Conservation (phyloP, 2,329 filamentous ascomycete genomes). For the Trichoderma asperellum region DNA sequence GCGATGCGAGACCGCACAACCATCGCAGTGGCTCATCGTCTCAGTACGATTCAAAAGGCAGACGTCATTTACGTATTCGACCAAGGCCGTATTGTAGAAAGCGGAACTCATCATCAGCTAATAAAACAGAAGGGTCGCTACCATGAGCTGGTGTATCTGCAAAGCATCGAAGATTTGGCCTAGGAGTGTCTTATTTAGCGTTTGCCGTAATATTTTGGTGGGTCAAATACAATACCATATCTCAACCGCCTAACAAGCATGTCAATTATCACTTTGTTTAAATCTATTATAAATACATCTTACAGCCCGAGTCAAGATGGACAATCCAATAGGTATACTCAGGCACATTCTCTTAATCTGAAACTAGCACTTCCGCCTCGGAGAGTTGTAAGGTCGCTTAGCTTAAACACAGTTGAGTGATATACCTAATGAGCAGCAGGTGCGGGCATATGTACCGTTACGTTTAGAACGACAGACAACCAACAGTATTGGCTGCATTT, state of each 20-base stretch:
- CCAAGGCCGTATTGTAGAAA: slow-evolving; percentile 81
- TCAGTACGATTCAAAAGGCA: slow-evolving; percentile 92
- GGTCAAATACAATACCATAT: background rate
- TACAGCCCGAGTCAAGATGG: too few relatives aligned
- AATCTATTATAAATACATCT: too few relatives aligned
- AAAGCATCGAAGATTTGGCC: slow-evolving; percentile 52
- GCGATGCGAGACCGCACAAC: slow-evolving; percentile 27
- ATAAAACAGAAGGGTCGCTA: slow-evolving; percentile 73
- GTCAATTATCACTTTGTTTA: too few relatives aligned
- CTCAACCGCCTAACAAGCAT: too few relatives aligned
- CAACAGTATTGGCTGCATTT: background rate
- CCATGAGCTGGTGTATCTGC: slow-evolving; percentile 77
- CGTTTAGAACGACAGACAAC: background rate
- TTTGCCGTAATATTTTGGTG: background rate
- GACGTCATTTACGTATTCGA: slow-evolving; percentile 98
- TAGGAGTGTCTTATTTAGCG: background rate
- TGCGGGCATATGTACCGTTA: background rate
- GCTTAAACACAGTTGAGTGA: too few relatives aligned
- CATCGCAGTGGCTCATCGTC: slow-evolving; percentile 47
- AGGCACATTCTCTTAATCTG: too few relatives aligned
- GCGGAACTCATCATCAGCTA: slow-evolving; percentile 76
- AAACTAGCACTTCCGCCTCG: too few relatives aligned
- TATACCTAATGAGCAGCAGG: background rate
- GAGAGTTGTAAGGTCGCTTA: too few relatives aligned
- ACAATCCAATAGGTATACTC: too few relatives aligned